Conservation (phyloP, 495 filamentous ascomycete species). For the Trichoderma virens region DNA sequence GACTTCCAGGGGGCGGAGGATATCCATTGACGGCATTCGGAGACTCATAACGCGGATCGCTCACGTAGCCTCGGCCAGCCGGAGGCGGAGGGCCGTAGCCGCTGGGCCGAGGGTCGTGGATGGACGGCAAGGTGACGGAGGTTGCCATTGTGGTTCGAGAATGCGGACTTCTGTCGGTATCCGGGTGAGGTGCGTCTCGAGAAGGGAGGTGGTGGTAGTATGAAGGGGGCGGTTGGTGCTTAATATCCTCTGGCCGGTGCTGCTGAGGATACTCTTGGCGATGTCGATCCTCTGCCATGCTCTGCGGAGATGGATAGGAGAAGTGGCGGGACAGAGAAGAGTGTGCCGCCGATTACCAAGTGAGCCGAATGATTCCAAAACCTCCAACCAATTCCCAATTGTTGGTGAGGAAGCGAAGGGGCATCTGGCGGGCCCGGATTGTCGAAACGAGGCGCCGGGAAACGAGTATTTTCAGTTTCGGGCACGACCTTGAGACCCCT, state of each 20-base stretch:
- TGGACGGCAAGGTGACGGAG: slow-evolving; percentile 29
- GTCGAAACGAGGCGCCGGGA: background rate
- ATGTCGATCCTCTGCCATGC: slow-evolving; percentile 35
- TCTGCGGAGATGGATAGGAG: slow-evolving; percentile 9
- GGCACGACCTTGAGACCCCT: background rate
- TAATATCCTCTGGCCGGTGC: slow-evolving; percentile 4
- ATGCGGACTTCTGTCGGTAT: slow-evolving; percentile 21
- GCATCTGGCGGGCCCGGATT: background rate
- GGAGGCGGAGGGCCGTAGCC: slow-evolving; percentile 9
- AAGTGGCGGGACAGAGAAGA: background rate
- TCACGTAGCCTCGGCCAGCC: slow-evolving; percentile 1
- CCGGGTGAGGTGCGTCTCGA: slow-evolving; percentile 32
- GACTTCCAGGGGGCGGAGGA: slow-evolving; percentile 11
- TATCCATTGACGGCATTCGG: slow-evolving; percentile 13
- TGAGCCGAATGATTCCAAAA: background rate
- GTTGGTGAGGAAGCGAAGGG: background rate
- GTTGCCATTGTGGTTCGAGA: slow-evolving; percentile 24
- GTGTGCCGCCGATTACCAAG: background rate
- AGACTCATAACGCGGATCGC: slow-evolving; percentile 10
- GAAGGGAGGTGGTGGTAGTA: slow-evolving; percentile 36
- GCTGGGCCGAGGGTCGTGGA: slow-evolving; percentile 21
- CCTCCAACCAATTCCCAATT: slow-evolving; percentile 1
- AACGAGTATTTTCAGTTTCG: background rate
- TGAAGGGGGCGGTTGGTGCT: slow-evolving; percentile 19
- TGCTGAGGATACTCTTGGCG: slow-evolving; percentile 11